These are phyloP conservation scores for Isochrysis galbana DNA, from an alignment of 78 protist genomes.

Conservation along the genomic window DNA sequence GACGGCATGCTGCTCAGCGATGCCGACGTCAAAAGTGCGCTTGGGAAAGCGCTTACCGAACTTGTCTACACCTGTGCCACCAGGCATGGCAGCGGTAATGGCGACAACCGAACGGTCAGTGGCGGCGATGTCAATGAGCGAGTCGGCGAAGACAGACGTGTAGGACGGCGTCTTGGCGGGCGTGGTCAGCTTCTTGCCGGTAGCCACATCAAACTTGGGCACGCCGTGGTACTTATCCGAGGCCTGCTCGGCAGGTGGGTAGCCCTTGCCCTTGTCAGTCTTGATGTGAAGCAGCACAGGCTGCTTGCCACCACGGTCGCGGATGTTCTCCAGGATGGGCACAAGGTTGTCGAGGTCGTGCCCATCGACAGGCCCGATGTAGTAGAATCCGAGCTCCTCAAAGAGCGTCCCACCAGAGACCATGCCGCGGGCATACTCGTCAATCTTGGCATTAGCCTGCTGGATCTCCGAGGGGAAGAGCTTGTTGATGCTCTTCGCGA, in stretches of 20 bases:
- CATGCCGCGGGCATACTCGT: conserved; percentile 29
- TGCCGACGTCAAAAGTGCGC: conserved; percentile 43
- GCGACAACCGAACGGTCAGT: conserved; percentile 10
- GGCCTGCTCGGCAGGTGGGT: conserved; percentile 34
- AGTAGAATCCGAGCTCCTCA: conserved; percentile 46
- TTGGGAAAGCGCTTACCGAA: conserved; percentile 45
- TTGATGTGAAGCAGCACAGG: conserved; percentile 45
- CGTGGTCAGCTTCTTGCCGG: neutral
- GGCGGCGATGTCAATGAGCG: conserved; percentile 3
- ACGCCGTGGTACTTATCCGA: conserved; percentile 34
- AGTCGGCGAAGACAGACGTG: conserved; percentile 37
- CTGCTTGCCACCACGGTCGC: neutral
- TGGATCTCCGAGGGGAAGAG: conserved; percentile 13
- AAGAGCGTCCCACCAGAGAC: neutral
- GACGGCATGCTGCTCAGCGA: conserved; percentile 50
- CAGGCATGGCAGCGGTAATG: conserved; percentile 51
- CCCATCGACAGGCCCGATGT: conserved; percentile 47
- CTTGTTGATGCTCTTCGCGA: conserved; percentile 7
- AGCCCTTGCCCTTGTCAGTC: conserved; percentile 29
- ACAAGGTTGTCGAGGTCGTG: conserved; percentile 49
- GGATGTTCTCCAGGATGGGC: conserved; percentile 35
- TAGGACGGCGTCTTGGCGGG: conserved; percentile 15
- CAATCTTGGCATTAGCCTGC: conserved; percentile 28
- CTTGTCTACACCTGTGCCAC: conserved; percentile 49
- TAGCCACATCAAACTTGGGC: conserved; percentile 28